phyloP scores from a whole-genome alignment of 441 rosid genomes.

The Oxalis stricta region DNA sequence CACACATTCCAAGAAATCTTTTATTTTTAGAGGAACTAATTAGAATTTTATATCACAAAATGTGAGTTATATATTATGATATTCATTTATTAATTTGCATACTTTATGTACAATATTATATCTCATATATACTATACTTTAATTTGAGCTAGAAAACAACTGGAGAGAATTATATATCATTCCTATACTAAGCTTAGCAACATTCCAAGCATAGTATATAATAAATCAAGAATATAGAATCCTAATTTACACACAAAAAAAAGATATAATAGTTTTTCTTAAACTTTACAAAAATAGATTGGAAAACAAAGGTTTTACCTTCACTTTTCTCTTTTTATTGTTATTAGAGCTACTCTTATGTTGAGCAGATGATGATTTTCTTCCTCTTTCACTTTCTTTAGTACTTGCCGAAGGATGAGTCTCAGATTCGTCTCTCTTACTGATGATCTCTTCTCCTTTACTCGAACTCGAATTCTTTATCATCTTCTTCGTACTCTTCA shows the following conservation, averaged over 20 bases:
- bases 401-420: slow-evolving; percentile 17
- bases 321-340: slow-evolving; percentile 47
- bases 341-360: slow-evolving; percentile 17
- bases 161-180: no score
- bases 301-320: slow-evolving; percentile 27
- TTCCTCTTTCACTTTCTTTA: slow-evolving; percentile 27
- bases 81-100: no score
- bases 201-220: no score
- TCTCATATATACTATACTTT: no score
- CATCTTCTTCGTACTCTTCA: slow-evolving; percentile 22
- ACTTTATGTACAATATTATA: no score
- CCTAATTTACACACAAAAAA: background rate
- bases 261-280: no score
- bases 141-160: no score
- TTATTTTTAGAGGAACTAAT: background rate
- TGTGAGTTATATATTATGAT: background rate
- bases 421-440: slow-evolving; percentile 27
- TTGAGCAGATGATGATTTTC: slow-evolving; percentile 27
- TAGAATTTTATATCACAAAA: background rate
- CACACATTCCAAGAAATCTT: slow-evolving; percentile 15
- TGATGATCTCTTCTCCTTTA: slow-evolving; percentile 37
- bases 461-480: slow-evolving; percentile 18
- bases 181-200: no score
- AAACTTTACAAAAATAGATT: background rate
- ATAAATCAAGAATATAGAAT: background rate